Base-by-base conservation (phyloP, 371 early-diverging fungal genomes). In the Lichtheimia ornata region DNA sequence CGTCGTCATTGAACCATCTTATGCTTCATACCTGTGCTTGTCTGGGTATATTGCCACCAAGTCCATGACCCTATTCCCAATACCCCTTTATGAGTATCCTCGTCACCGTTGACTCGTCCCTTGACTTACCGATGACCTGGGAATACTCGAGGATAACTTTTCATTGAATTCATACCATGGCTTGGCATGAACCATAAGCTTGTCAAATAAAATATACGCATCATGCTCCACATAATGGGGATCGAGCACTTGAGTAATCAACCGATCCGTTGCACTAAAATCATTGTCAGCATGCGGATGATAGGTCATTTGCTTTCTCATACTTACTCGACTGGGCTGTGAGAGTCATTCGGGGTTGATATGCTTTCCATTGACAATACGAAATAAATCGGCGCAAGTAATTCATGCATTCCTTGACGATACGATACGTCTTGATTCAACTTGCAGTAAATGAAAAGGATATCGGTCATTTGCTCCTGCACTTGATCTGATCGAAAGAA, bases 371-470 rank as follows among this genome's bases (percentile, higher is more conserved):
- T 50, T 17, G 91, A 81, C 14, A 96, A 82, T 0, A 89, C 87
- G 79, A 86, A 79, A 35, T 93, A 84, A 5, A 96, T 72, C 11
- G 94, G 94, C 0, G 95, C 97, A 27, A 94, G 71, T 25, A 97
- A 68, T 69, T 97, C 97, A 72, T 97, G 97, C 97, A 97, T 97
- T n/a, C 97, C 97, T 70, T 97, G 97, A 44, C 97, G 88, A 72
- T 97, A 97, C 7, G 93, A 91, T 15, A 94, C 84, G 40, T 89
- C 88, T n/a, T 83, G 79, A 63, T 95, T 86, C 58, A 94, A 69
- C 72, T 94, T 94, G 76, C 94, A 92, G 70, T 94, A 95, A 49
- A 97, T 88, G 67, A 97, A 94, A 40, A 97, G 73, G 30, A 95
- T 88, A 63, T 92, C 91, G 1, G 87, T 82, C 82, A 97, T 74